Conservation (phyloP, 257 asterid genomes). For the Knoxia roxburghii region DNA sequence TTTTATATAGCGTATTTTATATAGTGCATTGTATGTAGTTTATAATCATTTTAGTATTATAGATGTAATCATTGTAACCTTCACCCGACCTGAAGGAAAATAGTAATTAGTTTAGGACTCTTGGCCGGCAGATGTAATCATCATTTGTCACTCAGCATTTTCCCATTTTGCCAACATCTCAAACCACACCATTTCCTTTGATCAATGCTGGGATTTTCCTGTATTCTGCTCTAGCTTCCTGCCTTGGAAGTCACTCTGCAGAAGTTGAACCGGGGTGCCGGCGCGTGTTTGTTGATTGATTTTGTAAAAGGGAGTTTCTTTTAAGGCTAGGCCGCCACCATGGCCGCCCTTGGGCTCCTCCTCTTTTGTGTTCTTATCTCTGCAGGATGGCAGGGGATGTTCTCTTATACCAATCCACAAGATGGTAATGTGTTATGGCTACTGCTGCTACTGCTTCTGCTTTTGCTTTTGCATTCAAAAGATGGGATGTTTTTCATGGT, state of each 20-base stretch:
- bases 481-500: background rate
- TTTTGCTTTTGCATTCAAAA: background rate
- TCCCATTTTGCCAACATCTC: background rate
- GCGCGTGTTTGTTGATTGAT: background rate
- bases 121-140: constrained; percentile 3
- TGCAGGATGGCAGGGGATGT: background rate
- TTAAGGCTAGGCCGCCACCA: constrained; percentile 3
- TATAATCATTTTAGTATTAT: too few species aligned
- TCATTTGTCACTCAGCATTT: background rate
- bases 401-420: constrained; percentile 28
- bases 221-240: background rate
- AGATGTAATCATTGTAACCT: constrained; percentile 13
- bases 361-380: constrained; percentile 29
- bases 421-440: constrained; percentile 34
- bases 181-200: too few species aligned
- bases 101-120: background rate
- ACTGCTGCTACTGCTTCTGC: background rate
- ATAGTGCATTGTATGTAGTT: too few species aligned
- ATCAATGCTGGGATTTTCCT: constrained; percentile 1
- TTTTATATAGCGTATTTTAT: too few species aligned
- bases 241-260: too few species aligned
- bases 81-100: constrained; percentile 1
- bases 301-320: background rate
- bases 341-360: constrained; percentile 37
- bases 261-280: too few species aligned